Conservation (phyloP, 2,329 filamentous ascomycete genomes). For the Cyphellophora attinorum region DNA sequence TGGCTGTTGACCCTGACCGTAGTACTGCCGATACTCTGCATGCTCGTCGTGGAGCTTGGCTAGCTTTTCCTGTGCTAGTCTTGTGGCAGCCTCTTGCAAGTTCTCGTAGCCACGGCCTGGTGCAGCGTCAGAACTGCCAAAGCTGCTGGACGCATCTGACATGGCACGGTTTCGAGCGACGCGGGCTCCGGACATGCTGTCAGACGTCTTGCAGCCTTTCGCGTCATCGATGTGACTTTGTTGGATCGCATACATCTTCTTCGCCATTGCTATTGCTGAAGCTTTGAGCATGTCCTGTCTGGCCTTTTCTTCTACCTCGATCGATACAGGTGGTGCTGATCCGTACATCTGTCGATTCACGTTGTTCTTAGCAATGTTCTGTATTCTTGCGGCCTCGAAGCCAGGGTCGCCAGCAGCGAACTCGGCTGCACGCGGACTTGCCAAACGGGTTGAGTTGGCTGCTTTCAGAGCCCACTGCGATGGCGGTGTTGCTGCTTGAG, state of each 20-base stretch:
- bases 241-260: slow-evolving; percentile 69
- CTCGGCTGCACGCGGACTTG: slow-evolving; percentile 28
- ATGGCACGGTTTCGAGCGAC: slow-evolving; percentile 23
- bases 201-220: slow-evolving; percentile 21
- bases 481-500: slow-evolving; percentile 21
- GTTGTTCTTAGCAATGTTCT: slow-evolving; percentile 56
- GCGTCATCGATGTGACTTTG: slow-evolving; percentile 50
- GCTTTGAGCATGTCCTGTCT: slow-evolving; percentile 65
- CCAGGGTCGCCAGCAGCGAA: slow-evolving; percentile 32
- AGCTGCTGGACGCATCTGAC: slow-evolving; percentile 15
- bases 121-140: slow-evolving; percentile 3
- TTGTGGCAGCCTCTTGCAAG: slow-evolving; percentile 79
- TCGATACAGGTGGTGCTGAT: slow-evolving; percentile 59
- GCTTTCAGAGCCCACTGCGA: slow-evolving; percentile 60
- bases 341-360: slow-evolving; percentile 70
- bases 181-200: slow-evolving; percentile 25
- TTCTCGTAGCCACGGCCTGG: slow-evolving; percentile 29
- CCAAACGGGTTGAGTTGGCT: slow-evolving; percentile 56
- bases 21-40: slow-evolving; percentile 64
- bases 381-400: slow-evolving; percentile 50
- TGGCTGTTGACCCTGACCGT: slow-evolving; percentile 49
- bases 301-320: slow-evolving; percentile 65
- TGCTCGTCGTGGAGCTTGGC: slow-evolving; percentile 69
- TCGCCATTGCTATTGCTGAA: slow-evolving; percentile 82
- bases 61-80: slow-evolving; percentile 72